A percentile compares a stretch with the other conserved stretches of the same genome.
phyloP scores from a whole-genome alignment of 352 stramenopile genomes.

The Globisporangium spiculum region DNA sequence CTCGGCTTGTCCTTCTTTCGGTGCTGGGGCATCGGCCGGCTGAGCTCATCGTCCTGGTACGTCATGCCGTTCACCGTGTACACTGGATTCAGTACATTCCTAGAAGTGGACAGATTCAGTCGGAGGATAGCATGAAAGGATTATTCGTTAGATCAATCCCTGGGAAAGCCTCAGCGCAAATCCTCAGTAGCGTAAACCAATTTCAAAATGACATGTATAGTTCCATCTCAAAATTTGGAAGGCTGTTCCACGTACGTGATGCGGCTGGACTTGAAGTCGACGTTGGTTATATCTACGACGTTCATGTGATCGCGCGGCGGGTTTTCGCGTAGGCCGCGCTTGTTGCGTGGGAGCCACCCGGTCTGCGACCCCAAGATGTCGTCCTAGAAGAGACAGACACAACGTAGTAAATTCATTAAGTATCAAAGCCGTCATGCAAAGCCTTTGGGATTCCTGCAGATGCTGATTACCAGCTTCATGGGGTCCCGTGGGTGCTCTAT shows the following conservation, averaged over 20 bases:
- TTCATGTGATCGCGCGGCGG: conserved; percentile 64
- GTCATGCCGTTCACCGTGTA: conserved; percentile 72
- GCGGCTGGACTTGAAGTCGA: conserved; percentile 65
- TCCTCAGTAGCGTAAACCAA: not conserved
- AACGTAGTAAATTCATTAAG: not conserved
- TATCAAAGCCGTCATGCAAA: too few species aligned
- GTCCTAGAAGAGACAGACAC: conserved; percentile 26
- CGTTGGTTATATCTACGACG: conserved; percentile 65
- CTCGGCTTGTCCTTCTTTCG: conserved; percentile 48
- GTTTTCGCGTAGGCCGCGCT: conserved; percentile 43
- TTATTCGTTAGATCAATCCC: not conserved
- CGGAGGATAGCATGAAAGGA: not conserved
- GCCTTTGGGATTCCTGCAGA: not conserved
- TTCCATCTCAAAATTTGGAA: not conserved
- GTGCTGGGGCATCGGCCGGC: conserved; percentile 43
- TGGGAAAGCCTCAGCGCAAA: not conserved
- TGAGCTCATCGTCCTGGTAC: conserved; percentile 44
- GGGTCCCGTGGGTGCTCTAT: conserved; percentile 46
- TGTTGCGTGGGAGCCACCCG: conserved; percentile 56
- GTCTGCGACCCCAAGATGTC: conserved; percentile 53
- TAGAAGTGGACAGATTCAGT: conserved; percentile 12
- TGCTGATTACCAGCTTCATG: conserved; percentile 32
- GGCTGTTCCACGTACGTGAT: conserved; percentile 45
- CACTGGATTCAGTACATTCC: conserved; percentile 70
- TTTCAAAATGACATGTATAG: not conserved